A percentile compares a stretch with the other conserved stretches of the same genome.
Evolutionary conservation across 73 alveolate genomes (phyloP).

Genomic region (Tetrahymena thermophila): DNA sequence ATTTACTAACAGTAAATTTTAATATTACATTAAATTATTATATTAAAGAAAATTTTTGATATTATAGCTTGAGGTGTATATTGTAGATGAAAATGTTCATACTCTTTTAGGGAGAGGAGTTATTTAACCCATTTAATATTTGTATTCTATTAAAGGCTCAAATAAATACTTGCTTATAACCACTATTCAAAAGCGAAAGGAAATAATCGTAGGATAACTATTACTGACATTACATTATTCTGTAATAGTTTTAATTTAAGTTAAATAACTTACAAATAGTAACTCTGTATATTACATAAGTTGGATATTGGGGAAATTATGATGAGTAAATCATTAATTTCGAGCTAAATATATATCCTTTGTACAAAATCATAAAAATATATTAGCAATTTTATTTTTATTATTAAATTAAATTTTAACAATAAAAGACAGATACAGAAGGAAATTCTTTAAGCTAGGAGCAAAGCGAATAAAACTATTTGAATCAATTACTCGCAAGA

Average conservation of each 20-base stretch:
- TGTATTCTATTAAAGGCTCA: neutral
- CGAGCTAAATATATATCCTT: neutral
- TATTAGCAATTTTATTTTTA: neutral
- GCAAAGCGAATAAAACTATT: neutral
- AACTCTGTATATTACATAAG: too few relatives aligned
- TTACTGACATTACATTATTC: neutral
- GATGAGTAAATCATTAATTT: too few relatives aligned
- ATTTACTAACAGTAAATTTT: neutral
- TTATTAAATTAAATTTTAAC: neutral
- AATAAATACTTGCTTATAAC: neutral
- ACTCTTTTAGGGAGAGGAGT: neutral
- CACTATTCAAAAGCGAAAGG: neutral
- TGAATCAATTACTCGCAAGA: neutral
- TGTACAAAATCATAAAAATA: neutral
- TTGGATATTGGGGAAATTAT: too few relatives aligned
- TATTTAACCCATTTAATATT: neutral
- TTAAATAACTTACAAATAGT: too few relatives aligned
- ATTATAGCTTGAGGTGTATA: neutral
- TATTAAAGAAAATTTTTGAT: neutral
- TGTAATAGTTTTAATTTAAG: neutral
- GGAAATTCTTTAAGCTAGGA: neutral
- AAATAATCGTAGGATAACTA: neutral
- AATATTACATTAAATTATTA: neutral
- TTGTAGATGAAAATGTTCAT: neutral
- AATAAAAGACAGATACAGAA: neutral